Percentiles rank a stretch among this genome's conserved stretches.
Conservation (phyloP, 805 yeast species). For the Starmerella sirachaensis region DNA sequence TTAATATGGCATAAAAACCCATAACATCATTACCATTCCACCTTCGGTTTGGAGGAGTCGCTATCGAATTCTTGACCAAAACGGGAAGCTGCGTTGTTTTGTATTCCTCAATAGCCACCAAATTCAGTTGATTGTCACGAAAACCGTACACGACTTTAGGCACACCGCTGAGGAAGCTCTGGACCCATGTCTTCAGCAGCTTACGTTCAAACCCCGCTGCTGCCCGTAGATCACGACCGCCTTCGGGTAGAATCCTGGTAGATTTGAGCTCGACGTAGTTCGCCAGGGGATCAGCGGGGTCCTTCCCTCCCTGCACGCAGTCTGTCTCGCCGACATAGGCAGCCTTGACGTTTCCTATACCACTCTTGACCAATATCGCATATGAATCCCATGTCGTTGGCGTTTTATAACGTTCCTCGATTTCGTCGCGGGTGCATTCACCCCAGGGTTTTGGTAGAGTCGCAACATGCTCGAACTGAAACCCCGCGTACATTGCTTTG, state of each 20-base stretch:
- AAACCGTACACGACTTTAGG: conserved; percentile 76
- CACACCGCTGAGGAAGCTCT: conserved; percentile 78
- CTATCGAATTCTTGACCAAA: conserved; percentile 20
- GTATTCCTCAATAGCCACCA: conserved; percentile 61
- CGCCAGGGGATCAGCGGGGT: conserved; percentile 32
- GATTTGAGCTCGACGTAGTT: conserved; percentile 86
- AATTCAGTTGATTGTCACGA: conserved; percentile 57
- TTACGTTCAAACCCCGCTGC: conserved; percentile 73
- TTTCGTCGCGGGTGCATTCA: conserved; percentile 46
- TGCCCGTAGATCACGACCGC: no score
- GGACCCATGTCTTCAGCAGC: conserved; percentile 80
- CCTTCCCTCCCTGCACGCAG: conserved; percentile 73
- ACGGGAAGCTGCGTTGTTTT: conserved; percentile 66
- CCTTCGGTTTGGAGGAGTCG: conserved; percentile 15
- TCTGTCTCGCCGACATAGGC: conserved; percentile 85
- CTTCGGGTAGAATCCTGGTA: conserved; percentile 41
- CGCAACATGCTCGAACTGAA: conserved; percentile 72
- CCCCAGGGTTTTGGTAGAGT: conserved; percentile 65
- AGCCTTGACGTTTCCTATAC: conserved; percentile 60
- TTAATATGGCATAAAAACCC: conserved; percentile 74
- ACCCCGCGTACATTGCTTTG: conserved; percentile 36
- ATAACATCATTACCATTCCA: conserved; percentile 68
- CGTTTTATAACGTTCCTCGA: conserved; percentile 53
- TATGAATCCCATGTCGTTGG: conserved; percentile 37
- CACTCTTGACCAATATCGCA: conserved; percentile 68